Conservation (phyloP, 768 basidiomycete genomes). For the Clitopilus passeckerianus region DNA sequence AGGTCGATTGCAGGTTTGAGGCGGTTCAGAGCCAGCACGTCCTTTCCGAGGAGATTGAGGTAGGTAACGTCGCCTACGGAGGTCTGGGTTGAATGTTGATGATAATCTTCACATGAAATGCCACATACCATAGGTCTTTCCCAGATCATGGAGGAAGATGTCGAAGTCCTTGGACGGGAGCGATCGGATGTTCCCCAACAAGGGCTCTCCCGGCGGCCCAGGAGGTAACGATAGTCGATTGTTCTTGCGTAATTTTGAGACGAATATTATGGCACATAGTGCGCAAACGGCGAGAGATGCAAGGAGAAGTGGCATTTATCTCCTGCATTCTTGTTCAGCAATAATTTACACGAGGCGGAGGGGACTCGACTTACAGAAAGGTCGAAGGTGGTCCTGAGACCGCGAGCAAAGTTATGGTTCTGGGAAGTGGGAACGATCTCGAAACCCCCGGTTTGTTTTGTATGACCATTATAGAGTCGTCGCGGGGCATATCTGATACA, state of each 20-base stretch:
- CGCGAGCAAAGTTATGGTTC: too few relatives aligned
- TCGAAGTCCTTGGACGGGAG: conserved; percentile 1
- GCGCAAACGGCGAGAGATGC: too few relatives aligned
- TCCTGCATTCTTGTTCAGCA: too few relatives aligned
- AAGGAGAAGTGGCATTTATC: too few relatives aligned
- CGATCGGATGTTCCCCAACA: conserved; percentile 5
- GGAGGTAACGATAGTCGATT: conserved; percentile 4
- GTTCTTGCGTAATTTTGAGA: neutral
- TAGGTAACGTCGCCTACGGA: conserved; percentile 10
- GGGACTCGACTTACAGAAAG: too few relatives aligned
- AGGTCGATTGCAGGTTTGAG: conserved; percentile 9
- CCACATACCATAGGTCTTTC: conserved; percentile 3
- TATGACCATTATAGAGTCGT: too few relatives aligned
- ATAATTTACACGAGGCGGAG: too few relatives aligned
- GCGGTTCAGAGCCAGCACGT: conserved; percentile 11
- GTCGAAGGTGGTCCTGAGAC: too few relatives aligned
- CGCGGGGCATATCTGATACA: too few relatives aligned
- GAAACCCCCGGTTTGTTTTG: too few relatives aligned
- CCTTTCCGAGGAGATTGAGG: conserved; percentile 6
- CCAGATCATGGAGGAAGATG: conserved; percentile 3
- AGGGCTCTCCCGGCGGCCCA: conserved; percentile 5
- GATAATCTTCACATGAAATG: neutral
- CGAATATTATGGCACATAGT: neutral
- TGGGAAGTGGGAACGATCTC: too few relatives aligned
- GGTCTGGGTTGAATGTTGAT: neutral